Conservation (phyloP, 768 basidiomycete genomes). For the Lactarius sanguifluus region DNA sequence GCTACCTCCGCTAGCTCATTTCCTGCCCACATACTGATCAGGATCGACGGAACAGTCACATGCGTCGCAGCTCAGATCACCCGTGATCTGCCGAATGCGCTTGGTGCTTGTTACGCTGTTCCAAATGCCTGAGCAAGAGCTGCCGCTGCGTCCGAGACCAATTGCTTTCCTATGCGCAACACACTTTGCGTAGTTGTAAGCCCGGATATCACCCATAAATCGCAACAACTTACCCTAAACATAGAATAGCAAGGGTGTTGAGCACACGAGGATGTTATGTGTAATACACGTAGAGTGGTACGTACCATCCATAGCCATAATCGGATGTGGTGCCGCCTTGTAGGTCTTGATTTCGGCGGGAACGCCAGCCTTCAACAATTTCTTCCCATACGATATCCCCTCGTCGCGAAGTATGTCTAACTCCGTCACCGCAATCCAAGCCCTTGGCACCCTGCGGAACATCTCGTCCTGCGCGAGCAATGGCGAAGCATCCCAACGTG, state of each 20-base stretch:
- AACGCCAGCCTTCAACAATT: slow-evolving; percentile 52
- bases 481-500: slow-evolving; percentile 69
- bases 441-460: slow-evolving; percentile 50
- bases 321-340: slow-evolving; percentile 64
- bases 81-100: not conserved
- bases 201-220: slow-evolving; percentile 14
- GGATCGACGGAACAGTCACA: slow-evolving; percentile 12
- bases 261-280: slow-evolving; percentile 8
- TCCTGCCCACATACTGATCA: slow-evolving; percentile 12
- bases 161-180: slow-evolving; percentile 38
- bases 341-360: slow-evolving; percentile 56
- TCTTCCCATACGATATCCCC: slow-evolving; percentile 61
- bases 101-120: slow-evolving; percentile 9
- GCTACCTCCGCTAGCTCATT: slow-evolving; percentile 16
- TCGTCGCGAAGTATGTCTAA: slow-evolving; percentile 67
- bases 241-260: slow-evolving; percentile 11
- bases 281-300: slow-evolving; percentile 9
- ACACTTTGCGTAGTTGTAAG: slow-evolving; percentile 31
- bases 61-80: not conserved
- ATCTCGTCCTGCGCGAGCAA: slow-evolving; percentile 62
- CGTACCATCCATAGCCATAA: slow-evolving; percentile 75
- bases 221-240: slow-evolving; percentile 30
- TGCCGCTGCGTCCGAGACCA: slow-evolving; percentile 41
- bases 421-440: slow-evolving; percentile 66
- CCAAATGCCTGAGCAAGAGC: slow-evolving; percentile 38